Percentiles rank a stretch among this genome's conserved stretches.
phyloP scores from a whole-genome alignment of 2,329 filamentous ascomycete species.

The Claviceps sorghi region DNA sequence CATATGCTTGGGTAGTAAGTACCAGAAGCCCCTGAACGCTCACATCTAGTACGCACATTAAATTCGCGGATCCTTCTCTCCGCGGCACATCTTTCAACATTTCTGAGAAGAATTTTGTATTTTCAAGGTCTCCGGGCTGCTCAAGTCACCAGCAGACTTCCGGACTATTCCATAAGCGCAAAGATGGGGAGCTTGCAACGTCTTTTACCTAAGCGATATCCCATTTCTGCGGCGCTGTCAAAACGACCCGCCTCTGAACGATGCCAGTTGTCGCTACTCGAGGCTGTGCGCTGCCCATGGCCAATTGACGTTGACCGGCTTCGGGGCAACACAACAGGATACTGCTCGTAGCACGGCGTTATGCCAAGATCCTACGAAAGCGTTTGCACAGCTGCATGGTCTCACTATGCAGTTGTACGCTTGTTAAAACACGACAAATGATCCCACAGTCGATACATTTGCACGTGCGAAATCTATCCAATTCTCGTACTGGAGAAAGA shows the following conservation, averaged over 20 bases:
- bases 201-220: too few relatives aligned
- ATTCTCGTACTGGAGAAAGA: background rate
- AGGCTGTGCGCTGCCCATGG: background rate
- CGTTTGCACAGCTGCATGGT: background rate
- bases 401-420: too few relatives aligned
- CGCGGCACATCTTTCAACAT: too few relatives aligned
- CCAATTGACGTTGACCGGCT: background rate
- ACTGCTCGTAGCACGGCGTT: background rate
- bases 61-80: too few relatives aligned
- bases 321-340: too few relatives aligned
- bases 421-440: constrained; percentile 4
- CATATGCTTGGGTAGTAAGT: too few relatives aligned
- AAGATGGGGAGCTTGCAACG: background rate
- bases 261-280: background rate
- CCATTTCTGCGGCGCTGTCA: too few relatives aligned
- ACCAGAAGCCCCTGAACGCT: too few relatives aligned
- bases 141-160: too few relatives aligned
- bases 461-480: constrained; percentile 6
- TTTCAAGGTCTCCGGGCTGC: too few relatives aligned
- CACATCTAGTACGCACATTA: too few relatives aligned
- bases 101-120: too few relatives aligned
- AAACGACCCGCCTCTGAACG: background rate
- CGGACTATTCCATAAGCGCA: background rate
- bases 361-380: background rate
- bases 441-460: background rate